These are phyloP conservation scores for Tricholoma matsutake DNA, from an alignment of 768 basidiomycete species.

Conservation along the genomic window DNA sequence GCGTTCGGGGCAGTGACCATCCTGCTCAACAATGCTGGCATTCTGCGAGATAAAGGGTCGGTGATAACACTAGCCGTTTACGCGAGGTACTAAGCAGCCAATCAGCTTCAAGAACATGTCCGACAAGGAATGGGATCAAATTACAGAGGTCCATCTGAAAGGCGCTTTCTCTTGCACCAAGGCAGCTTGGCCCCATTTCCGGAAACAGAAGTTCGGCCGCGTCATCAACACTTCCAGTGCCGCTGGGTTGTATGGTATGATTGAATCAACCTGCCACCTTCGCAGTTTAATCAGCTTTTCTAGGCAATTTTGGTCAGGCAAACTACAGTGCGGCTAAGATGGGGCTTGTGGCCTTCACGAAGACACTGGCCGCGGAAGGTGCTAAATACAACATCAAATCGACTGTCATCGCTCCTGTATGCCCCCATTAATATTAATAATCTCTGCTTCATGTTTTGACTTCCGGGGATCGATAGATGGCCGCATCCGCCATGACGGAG, in stretches of 20 bases:
- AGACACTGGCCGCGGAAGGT: slow-evolving; percentile 90
- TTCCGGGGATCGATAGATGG: slow-evolving; percentile 50
- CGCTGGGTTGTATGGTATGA: slow-evolving; percentile 85
- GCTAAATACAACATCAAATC: slow-evolving; percentile 87
- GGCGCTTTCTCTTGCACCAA: slow-evolving; percentile 91
- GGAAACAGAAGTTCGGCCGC: slow-evolving; percentile 92
- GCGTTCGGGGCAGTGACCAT: slow-evolving; percentile 82
- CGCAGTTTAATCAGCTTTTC: background rate
- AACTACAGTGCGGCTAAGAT: slow-evolving; percentile 99
- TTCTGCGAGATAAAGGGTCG: slow-evolving; percentile 77
- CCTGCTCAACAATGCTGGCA: slow-evolving; percentile 95
- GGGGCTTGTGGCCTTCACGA: slow-evolving; percentile 90
- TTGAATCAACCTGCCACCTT: background rate
- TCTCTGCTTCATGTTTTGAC: background rate
- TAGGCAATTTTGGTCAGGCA: slow-evolving; percentile 94
- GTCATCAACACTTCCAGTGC: slow-evolving; percentile 94
- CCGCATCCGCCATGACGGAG: slow-evolving; percentile 96
- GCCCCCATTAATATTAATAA: slow-evolving; percentile 17
- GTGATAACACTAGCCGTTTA: background rate
- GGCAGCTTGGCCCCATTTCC: slow-evolving; percentile 94
- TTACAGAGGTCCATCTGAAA: slow-evolving; percentile 88
- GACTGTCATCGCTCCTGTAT: slow-evolving; percentile 85
- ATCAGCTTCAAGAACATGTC: slow-evolving; percentile 94
- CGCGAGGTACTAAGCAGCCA: slow-evolving; percentile 1
- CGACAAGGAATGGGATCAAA: slow-evolving; percentile 89